Evolutionary conservation across 345 rosid genomes (phyloP), one percentile per base, ranked within the genome.

Genomic region (Hibiscus tridactylites): DNA sequence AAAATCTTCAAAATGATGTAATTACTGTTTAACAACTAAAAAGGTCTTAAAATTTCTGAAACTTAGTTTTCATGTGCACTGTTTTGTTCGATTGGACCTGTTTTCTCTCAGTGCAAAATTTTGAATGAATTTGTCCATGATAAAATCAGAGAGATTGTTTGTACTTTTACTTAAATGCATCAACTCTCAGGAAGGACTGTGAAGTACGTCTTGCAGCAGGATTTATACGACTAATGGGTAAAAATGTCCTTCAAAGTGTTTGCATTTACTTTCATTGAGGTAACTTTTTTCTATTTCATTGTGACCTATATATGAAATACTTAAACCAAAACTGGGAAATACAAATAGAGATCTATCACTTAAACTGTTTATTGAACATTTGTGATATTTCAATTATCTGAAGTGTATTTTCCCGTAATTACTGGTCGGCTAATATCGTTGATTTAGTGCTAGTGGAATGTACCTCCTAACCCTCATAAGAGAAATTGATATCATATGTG

Each of bases 141-240:
- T 39, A 17, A 73, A 50, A 58, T 70, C 52, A 71, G 37, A 65
- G 59, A 72, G 62, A 6, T 75, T 31, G 61, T 47, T 53, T 35
- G 68, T 73, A 11, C 50, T 71, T 28, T 70, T 56, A 70, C 57
- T 62, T 33, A 70, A 78, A 63, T 75, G 60, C 63, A 37, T 77
- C 37, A 68, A 44, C 52, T 79, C 68, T 39, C 83, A 95, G 99
- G 99, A 62, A 92, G 91, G 75, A 95, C 99, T 69, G 94, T 95
- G 75, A 92, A 89, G 87, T 85, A 79, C 81, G 99, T 95, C 70
- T 70, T 95, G 88, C 94, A 95, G 88, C 99, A 95, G 77, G 96
- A 70, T 95, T 95, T 84, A 75, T 81, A 79, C 87, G 87, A 74
- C 80, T 95, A 79, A 88, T 95, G 80, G 96, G 98, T 57, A 65